Conservation (phyloP, 2,329 filamentous ascomycete species). For the Eutypella sp. region DNA sequence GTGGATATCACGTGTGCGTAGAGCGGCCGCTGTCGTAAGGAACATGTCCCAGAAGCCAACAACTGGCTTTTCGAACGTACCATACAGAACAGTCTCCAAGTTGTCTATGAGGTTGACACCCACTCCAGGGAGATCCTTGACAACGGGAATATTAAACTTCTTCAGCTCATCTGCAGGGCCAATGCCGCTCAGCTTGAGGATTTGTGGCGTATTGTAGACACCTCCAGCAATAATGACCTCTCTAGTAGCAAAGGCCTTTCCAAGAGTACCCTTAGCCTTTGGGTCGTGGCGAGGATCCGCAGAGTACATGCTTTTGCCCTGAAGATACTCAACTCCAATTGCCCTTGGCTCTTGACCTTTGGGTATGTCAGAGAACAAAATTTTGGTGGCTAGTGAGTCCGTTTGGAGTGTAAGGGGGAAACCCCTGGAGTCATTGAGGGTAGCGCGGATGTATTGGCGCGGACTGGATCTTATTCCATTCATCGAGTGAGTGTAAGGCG, state of each 20-base stretch:
- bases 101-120: constrained; percentile 52
- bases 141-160: constrained; percentile 32
- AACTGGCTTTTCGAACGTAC: neutral
- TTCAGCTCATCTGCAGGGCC: constrained; percentile 35
- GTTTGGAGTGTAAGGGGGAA: constrained; percentile 35
- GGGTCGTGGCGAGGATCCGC: constrained; percentile 28
- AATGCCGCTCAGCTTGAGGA: constrained; percentile 43
- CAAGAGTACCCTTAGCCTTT: constrained; percentile 21
- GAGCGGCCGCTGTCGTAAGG: neutral
- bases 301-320: constrained; percentile 28
- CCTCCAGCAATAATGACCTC: constrained; percentile 49
- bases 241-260: constrained; percentile 22
- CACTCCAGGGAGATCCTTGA: constrained; percentile 51
- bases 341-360: constrained; percentile 16
- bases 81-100: neutral
- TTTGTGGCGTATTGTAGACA: constrained; percentile 45
- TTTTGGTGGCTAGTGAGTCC: constrained; percentile 22
- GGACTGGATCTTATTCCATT: no score
- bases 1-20: neutral
- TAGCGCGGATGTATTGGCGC: constrained; percentile 35
- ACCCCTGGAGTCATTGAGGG: constrained; percentile 39
- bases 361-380: constrained; percentile 17
- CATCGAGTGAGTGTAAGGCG: no score
- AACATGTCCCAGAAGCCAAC: neutral
- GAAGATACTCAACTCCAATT: constrained; percentile 22